phyloP scores from a whole-genome alignment of 2,329 filamentous ascomycete species.

The Phyllosticta paracitricarpa region DNA sequence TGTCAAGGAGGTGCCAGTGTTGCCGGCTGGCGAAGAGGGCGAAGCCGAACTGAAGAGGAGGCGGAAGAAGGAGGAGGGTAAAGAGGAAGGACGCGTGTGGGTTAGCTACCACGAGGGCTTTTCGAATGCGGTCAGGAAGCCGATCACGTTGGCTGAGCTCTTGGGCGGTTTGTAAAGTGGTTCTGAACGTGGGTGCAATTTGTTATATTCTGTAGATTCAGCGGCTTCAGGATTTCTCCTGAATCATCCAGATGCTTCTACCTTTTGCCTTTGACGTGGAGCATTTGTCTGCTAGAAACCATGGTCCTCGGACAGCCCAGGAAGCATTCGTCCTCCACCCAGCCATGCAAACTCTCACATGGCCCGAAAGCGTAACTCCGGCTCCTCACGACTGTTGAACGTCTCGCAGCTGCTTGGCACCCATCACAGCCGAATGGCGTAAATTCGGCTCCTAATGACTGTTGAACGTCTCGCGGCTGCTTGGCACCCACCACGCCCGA shows the following conservation, averaged over 20 bases:
- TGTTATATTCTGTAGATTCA: not conserved
- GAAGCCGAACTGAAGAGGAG: constrained; percentile 27
- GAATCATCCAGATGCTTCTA: not conserved
- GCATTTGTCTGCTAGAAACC: no score
- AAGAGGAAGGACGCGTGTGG: constrained; percentile 56
- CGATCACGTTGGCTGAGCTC: constrained; percentile 71
- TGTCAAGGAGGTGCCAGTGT: constrained; percentile 31
- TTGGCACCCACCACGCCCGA: no score
- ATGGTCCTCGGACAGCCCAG: not conserved
- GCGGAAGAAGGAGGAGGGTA: constrained; percentile 23
- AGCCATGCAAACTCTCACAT: not conserved
- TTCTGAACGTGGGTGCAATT: not conserved
- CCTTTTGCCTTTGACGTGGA: no score
- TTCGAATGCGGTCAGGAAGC: constrained; percentile 86
- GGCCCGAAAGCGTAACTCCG: not conserved
- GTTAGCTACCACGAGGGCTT: constrained; percentile 83
- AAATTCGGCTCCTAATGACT: no score
- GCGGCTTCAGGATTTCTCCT: not conserved
- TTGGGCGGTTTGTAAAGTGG: constrained; percentile 49
- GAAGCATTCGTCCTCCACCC: not conserved
- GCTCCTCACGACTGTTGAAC: not conserved
- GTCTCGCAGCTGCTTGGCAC: no score
- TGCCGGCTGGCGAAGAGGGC: constrained; percentile 27
- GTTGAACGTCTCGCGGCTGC: no score
- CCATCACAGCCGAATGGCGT: no score